Base-by-base conservation (phyloP, 441 rosid species). In the Erodium texanum region DNA sequence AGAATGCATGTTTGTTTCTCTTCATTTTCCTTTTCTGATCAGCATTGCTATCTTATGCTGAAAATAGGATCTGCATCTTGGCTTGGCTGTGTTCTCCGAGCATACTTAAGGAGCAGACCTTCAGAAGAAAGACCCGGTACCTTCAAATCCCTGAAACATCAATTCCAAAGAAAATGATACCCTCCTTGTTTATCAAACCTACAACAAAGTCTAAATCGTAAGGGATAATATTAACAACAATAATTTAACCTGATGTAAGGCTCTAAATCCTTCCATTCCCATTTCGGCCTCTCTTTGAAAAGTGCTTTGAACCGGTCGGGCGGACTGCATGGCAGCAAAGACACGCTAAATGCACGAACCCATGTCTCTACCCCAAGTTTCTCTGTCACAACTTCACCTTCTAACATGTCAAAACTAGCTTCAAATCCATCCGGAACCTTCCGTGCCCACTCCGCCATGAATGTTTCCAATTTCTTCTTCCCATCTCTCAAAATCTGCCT, bases 181-280 rank as follows among this genome's bases (percentile, higher is more conserved):
- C 0, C 48, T 41, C 0, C 36, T 41, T 32, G 36, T 32, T 32
- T 32, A 32, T 32, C 36, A 32, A 32, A 32, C 36, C 36, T 8
- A 41, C 3, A 68, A 34, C 16, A 50, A 27, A 24, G 61, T 16
- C 50, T 38, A n/a, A 24, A 50, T 23, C 19, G 61, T 23, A 52
- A 36, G 27, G 15, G 29, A 4, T 7, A 62, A 11, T n/a, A n/a
- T n/a, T n/a, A n/a, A n/a, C n/a, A n/a, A n/a, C n/a, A n/a, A n/a
- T 22, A 68, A 1, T 6, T 2, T 41, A 67, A 91, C 99, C 97
- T 88, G 71, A 91, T 74, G 80, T 84, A 93, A 48, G 97, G 97
- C 76, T 86, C 83, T 45, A 93, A 80, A 74, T 93, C 97, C 80
- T 86, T 89, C 93, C 88, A 80, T 48, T 86, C 96, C 99, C 97